Conservation (phyloP, 2,329 filamentous ascomycete genomes). For the Beauveria brongniartii region DNA sequence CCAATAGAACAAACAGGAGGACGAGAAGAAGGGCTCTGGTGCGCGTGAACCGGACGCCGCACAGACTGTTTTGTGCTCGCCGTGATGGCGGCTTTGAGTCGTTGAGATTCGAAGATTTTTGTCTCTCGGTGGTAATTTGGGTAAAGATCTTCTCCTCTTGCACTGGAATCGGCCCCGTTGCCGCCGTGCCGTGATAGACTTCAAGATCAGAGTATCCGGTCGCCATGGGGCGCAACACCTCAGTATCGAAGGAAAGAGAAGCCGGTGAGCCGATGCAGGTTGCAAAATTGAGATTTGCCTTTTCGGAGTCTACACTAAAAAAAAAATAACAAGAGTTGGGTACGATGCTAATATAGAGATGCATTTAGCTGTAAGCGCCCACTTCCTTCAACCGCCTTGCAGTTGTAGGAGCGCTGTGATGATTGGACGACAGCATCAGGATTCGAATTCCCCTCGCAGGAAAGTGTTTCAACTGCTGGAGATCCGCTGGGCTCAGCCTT, state of each 20-base stretch:
- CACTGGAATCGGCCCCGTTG: neutral
- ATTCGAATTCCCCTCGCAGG: no score
- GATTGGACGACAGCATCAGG: no score
- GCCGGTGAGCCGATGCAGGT: no score
- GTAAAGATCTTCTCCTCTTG: neutral
- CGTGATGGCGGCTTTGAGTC: neutral
- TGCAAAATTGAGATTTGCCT: no score
- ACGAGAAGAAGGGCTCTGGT: neutral
- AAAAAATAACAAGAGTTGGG: no score
- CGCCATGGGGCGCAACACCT: neutral
- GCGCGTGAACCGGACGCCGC: neutral
- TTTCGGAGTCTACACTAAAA: no score
- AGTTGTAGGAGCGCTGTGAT: no score
- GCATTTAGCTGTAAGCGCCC: no score
- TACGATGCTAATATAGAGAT: no score
- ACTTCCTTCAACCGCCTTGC: no score
- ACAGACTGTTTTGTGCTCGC: neutral
- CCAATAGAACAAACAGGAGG: neutral
- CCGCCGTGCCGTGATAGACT: neutral
- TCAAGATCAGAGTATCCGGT: constrained; percentile 8
- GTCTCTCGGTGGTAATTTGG: neutral
- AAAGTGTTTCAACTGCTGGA: neutral
- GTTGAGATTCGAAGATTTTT: neutral
- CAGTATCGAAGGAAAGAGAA: no score
- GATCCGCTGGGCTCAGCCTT: neutral